Conservation (phyloP, 805 yeast species). For the Yarrowia sp. region DNA sequence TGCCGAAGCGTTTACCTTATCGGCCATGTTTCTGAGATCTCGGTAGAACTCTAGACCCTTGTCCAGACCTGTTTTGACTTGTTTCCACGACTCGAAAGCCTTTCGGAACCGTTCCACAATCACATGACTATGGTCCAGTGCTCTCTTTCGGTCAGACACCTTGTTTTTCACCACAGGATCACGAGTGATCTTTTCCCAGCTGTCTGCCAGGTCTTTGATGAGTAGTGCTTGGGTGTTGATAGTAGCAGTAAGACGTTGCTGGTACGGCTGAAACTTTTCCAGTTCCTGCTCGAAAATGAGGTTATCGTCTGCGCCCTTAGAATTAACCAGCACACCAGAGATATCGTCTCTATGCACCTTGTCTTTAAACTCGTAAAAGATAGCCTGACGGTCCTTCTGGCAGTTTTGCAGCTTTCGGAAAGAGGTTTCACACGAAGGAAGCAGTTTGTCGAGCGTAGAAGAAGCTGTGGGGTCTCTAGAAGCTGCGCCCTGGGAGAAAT, state of each 20-base stretch:
- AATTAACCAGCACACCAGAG: constrained; percentile 65
- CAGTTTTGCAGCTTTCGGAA: constrained; percentile 60
- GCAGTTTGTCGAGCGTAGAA: constrained; percentile 38
- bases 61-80: constrained; percentile 53
- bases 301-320: constrained; percentile 56
- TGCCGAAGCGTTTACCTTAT: not conserved
- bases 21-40: constrained; percentile 37
- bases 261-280: constrained; percentile 68
- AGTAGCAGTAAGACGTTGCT: constrained; percentile 62
- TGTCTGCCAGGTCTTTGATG: constrained; percentile 46
- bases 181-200: constrained; percentile 47
- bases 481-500: constrained; percentile 42
- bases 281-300: constrained; percentile 65
- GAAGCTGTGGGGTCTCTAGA: constrained; percentile 27
- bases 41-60: constrained; percentile 65
- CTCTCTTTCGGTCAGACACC: constrained; percentile 40
- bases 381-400: constrained; percentile 58
- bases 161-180: constrained; percentile 46
- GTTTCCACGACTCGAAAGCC: constrained; percentile 57
- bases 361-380: constrained; percentile 62
- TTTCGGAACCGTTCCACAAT: constrained; percentile 44
- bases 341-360: constrained; percentile 80
- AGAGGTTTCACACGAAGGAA: constrained; percentile 53
- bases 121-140: constrained; percentile 38
- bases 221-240: constrained; percentile 60